Conservation (phyloP, 1,139 yeast species). For the Pichia sp. region DNA sequence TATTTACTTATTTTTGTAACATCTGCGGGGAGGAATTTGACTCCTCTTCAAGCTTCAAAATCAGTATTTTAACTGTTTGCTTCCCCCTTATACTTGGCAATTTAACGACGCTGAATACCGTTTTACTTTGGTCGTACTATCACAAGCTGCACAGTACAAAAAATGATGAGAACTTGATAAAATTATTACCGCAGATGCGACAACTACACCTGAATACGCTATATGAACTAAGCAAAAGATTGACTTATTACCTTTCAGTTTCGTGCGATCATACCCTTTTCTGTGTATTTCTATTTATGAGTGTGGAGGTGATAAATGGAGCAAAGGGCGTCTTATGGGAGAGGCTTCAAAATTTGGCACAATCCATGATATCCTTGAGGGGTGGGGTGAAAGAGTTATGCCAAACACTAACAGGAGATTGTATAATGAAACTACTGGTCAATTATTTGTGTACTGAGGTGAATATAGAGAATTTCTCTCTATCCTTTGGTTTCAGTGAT, state of each 20-base stretch:
- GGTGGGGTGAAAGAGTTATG: conserved; percentile 19
- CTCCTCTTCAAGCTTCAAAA: conserved; percentile 1
- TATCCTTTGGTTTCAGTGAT: conserved; percentile 3
- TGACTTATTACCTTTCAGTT: conserved; percentile 17
- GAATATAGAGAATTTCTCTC: not conserved
- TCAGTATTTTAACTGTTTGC: conserved; percentile 9
- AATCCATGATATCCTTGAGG: conserved; percentile 19
- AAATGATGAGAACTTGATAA: not conserved
- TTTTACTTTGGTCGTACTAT: conserved; percentile 16
- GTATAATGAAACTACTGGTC: conserved; percentile 8
- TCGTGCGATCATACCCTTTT: conserved; percentile 19
- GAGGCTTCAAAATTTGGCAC: conserved; percentile 15
- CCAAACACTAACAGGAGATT: conserved; percentile 17
- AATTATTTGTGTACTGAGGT: not conserved
- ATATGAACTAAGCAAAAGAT: conserved; percentile 14
- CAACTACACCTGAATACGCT: conserved; percentile 13
- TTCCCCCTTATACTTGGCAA: conserved; percentile 21
- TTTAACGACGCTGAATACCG: conserved; percentile 12
- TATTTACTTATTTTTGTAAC: conserved; percentile 16
- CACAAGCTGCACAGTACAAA: conserved; percentile 6
- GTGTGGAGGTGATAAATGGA: conserved; percentile 17
- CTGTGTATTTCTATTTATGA: conserved; percentile 15
- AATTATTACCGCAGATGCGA: conserved; percentile 6
- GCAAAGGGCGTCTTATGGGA: conserved; percentile 10
- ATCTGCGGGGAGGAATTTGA: conserved; percentile 5